phyloP scores from a whole-genome alignment of 192 early-diverging fungal genomes.

The Haplosporangium gracile region DNA sequence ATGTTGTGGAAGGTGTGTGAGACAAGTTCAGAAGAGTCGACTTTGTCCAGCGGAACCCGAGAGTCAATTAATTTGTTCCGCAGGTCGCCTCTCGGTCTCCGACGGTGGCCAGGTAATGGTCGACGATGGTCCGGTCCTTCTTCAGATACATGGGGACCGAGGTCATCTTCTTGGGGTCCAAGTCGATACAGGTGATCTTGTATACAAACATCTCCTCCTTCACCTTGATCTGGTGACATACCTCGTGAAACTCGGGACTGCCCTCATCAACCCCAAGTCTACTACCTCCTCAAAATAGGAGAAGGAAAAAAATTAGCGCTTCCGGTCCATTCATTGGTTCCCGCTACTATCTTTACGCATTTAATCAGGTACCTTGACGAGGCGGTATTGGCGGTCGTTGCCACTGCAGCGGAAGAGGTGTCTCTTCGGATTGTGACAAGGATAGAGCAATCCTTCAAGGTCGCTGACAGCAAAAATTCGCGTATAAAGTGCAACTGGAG shows the following conservation, averaged over 20 bases:
- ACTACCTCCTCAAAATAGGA: neutral
- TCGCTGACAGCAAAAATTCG: constrained; percentile 78
- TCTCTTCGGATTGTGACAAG: constrained; percentile 64
- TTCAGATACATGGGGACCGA: constrained; percentile 69
- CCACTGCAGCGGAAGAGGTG: constrained; percentile 21
- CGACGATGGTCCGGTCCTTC: constrained; percentile 69
- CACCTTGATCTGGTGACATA: constrained; percentile 8
- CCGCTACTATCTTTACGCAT: neutral
- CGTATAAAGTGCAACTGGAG: constrained; percentile 63
- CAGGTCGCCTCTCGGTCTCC: constrained; percentile 37
- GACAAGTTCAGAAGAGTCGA: neutral
- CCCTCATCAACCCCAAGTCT: neutral
- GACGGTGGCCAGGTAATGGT: constrained; percentile 41
- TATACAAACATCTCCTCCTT: constrained; percentile 47
- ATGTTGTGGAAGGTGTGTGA: neutral
- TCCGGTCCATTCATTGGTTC: no score
- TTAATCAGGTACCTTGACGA: neutral
- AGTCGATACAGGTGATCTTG: constrained; percentile 73
- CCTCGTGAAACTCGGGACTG: constrained; percentile 5
- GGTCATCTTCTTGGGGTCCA: constrained; percentile 76
- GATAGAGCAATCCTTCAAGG: constrained; percentile 85
- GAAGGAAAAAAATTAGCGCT: neutral
- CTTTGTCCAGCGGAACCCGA: neutral
- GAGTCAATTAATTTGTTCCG: constrained; percentile 7
- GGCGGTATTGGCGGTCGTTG: neutral